A percentile compares a stretch with the other conserved stretches of the same genome.
Evolutionary conservation across 106 monocot species (phyloP).

Genomic region (Allium sativum): DNA sequence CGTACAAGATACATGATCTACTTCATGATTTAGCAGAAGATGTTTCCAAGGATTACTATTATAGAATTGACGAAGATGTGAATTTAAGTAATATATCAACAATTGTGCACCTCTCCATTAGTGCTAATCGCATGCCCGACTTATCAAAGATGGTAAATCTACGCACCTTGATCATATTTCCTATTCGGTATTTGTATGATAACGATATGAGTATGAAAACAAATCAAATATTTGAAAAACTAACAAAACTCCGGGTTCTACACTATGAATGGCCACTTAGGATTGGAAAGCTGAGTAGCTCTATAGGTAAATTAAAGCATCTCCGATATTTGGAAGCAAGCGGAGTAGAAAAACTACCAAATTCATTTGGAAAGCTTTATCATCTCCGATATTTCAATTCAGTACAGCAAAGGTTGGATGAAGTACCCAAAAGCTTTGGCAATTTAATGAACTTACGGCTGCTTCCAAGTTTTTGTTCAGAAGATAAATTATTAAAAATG

Average conservation of each 20-base stretch:
- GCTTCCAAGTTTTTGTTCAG: not conserved
- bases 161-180: slow-evolving; percentile 3
- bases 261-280: not conserved
- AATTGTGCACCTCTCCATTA: slow-evolving; percentile 12
- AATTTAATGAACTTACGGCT: slow-evolving; percentile 10
- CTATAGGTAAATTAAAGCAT: slow-evolving; percentile 17
- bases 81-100: slow-evolving; percentile 1
- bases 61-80: not conserved
- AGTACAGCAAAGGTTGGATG: not conserved
- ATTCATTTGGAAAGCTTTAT: slow-evolving; percentile 16
- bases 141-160: slow-evolving; percentile 5
- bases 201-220: not conserved
- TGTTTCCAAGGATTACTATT: slow-evolving; percentile 5
- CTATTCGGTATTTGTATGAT: slow-evolving; percentile 2
- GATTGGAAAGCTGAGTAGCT: not conserved
- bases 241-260: slow-evolving; percentile 12
- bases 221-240: not conserved
- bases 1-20: slow-evolving; percentile 11
- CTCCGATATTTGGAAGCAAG: slow-evolving; percentile 1
- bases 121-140: not conserved
- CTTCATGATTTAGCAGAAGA: slow-evolving; percentile 14
- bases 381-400: slow-evolving; percentile 8
- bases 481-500: not conserved
- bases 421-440: slow-evolving; percentile 1
- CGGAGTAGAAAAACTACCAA: not conserved